Evolutionary conservation across 2,329 filamentous ascomycete species (phyloP).

Genomic region (Hypomyces perniciosus): DNA sequence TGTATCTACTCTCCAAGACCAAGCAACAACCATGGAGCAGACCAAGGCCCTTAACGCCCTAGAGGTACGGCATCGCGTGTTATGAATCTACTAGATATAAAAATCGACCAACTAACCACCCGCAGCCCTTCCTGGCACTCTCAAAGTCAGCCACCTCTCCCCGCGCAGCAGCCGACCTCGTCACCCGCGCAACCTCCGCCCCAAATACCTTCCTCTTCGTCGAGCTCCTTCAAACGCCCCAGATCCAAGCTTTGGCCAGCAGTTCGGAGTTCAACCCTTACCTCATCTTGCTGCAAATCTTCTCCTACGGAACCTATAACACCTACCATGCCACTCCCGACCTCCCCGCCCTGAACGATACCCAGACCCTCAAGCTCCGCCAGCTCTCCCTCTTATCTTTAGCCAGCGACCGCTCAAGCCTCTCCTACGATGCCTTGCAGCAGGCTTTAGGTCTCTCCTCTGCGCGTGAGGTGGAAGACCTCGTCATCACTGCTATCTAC

Average conservation of each 20-base stretch:
- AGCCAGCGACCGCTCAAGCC: conserved; percentile 58
- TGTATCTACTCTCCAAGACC: conserved; percentile 4
- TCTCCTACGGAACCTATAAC: conserved; percentile 85
- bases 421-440: conserved; percentile 69
- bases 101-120: conserved; percentile 13
- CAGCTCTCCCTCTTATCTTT: conserved; percentile 85
- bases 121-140: conserved; percentile 82
- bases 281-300: conserved; percentile 74
- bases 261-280: conserved; percentile 54
- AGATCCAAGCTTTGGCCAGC: conserved; percentile 67
- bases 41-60: conserved; percentile 59
- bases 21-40: conserved; percentile 59
- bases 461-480: conserved; percentile 68
- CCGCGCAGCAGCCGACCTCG: conserved; percentile 76
- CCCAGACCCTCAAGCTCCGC: conserved; percentile 78
- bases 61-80: conserved; percentile 39
- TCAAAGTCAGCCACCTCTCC: conserved; percentile 80
- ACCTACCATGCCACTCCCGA: conserved; percentile 52
- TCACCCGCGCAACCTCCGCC: conserved; percentile 82
- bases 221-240: conserved; percentile 77
- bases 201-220: conserved; percentile 89
- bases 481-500: conserved; percentile 85
- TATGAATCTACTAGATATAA: not conserved
- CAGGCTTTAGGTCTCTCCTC: conserved; percentile 59
- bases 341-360: conserved; percentile 65